Evolutionary conservation across 441 rosid genomes (phyloP), one percentile per base, ranked within the genome.

Genomic region (Pelargonium cotyledonis): DNA sequence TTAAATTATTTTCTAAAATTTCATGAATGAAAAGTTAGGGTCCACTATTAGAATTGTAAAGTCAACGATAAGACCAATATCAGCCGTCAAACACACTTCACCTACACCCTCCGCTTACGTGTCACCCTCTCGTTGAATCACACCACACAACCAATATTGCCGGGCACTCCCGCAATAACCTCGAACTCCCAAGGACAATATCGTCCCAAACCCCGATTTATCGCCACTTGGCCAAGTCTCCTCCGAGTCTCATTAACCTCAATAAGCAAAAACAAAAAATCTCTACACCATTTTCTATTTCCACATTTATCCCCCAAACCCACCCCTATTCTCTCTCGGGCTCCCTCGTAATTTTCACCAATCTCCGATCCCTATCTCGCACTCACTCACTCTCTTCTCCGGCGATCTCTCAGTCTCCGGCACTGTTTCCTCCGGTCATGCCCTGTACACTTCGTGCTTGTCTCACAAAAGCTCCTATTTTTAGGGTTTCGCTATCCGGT

Each of bases 281-380:
- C 68, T 51, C 75, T 15, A n/a, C 19, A 16, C 16, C 19, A 14
- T 65, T 12, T 8, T 44, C 0, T 35, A 35, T 65, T 79, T 75
- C 79, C 75, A 53, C 71, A 47, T 80, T 72, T 72, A 62, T 75
- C 80, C 84, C 75, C 55, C 9, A 60, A 66, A 60, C 23, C 61
- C 15, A 26, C 72, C 35, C 19, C 55, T 7, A 11, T 51, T 21
- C 43, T 21, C 69, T 44, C 35, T 61, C 9, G 31, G 76, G 72
- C 61, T 4, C 18, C 73, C 68, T 78, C 31, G 76, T 74, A 75
- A 79, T 77, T 74, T 70, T 35, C 23, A 53, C n/a, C 40, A 3
- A 35, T 62, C 70, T 16, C 65, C 71, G 66, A 72, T 65, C 78
- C 76, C 76, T 63, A 51, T 71, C 70, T 46, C 75, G 10, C 15